Evolutionary conservation across 2,329 filamentous ascomycete genomes (phyloP), one percentile per base, ranked within the genome.

Genomic region (Pezicula rhizophila): DNA sequence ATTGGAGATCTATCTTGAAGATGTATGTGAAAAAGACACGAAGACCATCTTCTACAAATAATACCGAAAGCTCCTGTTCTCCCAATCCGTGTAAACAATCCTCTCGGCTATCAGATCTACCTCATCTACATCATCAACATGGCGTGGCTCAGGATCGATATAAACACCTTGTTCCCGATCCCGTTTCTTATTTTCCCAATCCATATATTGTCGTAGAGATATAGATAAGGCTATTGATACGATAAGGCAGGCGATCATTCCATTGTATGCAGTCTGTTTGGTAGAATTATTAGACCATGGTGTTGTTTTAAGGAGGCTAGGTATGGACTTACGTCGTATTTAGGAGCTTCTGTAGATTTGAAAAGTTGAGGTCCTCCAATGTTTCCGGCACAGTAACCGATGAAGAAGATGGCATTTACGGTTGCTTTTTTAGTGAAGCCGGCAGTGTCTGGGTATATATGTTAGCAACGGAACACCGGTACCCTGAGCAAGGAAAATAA

Each of bases 391-490:
- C 73, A 77, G 49, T 76, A 78, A 1, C 70, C 74, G 2, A 71
- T 68, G 48, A 78, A 77, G 31, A 78, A 54, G 28, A 73, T 0
- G 73, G 73, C 3, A 66, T 68, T 0, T 71, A 75, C 7, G 75
- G 61, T 54, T 73, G 70, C 20, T 56, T 77, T 76, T 61, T 78
- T 78, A 3, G 75, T 78, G 47, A 71, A 75, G 1, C 75, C 75
- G 0, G 70, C 74, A n/a, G 77, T 64, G 50, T 78, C 78, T 7
- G 67, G 71, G 50, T 67, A 71, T 39, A 77, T 65, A 54, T 76
- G 70, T 61, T 74, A 75, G 53, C 70, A 76, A 54, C 71, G 75
- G 8, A 80, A 67, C 74, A 76, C 79, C 7, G 79, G 68, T 0
- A 70, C 75, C 6, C 79, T 74, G 2, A 80, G 12, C 15, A 35